Conservation (phyloP, 106 monocot genomes). For the Dioscorea alata region DNA sequence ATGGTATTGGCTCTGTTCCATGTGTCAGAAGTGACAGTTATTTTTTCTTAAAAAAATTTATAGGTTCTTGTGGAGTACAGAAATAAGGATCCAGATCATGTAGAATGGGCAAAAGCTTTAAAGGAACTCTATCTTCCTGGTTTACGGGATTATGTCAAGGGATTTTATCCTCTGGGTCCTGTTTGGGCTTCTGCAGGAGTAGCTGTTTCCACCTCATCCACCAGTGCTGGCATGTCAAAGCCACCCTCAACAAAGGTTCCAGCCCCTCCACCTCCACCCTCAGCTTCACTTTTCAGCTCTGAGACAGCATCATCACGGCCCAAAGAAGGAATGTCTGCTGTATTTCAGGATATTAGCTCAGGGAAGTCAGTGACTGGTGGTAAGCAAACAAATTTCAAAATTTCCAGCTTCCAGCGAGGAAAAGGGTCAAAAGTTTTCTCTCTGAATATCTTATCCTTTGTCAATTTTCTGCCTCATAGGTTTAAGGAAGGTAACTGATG, state of each 20-base stretch:
- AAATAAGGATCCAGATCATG: constrained; percentile 79
- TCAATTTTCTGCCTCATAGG: constrained; percentile 28
- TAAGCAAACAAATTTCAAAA: constrained; percentile 5
- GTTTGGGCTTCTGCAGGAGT: constrained; percentile 58
- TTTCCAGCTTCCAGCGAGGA: too few species aligned
- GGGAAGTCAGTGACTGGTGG: constrained; percentile 65
- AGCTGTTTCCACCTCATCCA: constrained; percentile 11
- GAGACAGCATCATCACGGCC: constrained; percentile 36
- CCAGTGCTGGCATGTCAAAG: constrained; percentile 26
- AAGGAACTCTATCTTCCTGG: constrained; percentile 89
- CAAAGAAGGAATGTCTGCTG: constrained; percentile 78
- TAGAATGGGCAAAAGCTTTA: constrained; percentile 92
- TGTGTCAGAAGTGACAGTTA: neutral
- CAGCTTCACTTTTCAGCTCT: constrained; percentile 34
- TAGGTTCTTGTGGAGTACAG: constrained; percentile 90
- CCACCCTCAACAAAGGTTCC: constrained; percentile 23
- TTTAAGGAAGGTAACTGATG: constrained; percentile 74
- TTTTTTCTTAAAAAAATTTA: constrained; percentile 1
- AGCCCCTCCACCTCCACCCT: constrained; percentile 46
- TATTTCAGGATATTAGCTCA: constrained; percentile 81
- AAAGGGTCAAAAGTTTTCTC: too few species aligned
- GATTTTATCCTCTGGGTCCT: constrained; percentile 80
- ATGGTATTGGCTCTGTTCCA: neutral
- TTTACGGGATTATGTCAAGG: constrained; percentile 84
- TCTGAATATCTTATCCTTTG: too few species aligned